A percentile compares a stretch with the other conserved stretches of the same genome.
Evolutionary conservation across 2,329 filamentous ascomycete genomes (phyloP).

Genomic region (Botrytis squamosa): DNA sequence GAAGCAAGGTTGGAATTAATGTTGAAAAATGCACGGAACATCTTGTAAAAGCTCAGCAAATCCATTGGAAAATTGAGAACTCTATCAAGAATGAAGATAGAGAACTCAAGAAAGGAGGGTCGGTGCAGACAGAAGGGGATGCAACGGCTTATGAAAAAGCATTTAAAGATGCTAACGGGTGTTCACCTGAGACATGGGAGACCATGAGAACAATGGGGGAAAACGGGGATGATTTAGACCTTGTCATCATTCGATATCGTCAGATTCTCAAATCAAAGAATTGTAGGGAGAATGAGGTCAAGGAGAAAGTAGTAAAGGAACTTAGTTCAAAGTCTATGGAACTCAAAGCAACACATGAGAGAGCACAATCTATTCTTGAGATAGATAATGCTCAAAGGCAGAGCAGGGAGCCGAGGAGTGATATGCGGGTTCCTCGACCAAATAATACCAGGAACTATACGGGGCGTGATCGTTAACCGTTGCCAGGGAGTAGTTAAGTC

Average conservation of each 20-base stretch:
- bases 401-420: neutral
- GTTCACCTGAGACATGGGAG: neutral
- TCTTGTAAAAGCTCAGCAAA: neutral
- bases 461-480: neutral
- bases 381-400: fast-evolving
- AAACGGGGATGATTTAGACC: neutral
- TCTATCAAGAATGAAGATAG: neutral
- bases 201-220: fast-evolving
- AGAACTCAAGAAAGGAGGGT: neutral
- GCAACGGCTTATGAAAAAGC: neutral
- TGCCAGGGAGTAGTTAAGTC: neutral
- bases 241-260: neutral
- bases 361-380: neutral
- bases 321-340: neutral
- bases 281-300: neutral
- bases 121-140: fast-evolving
- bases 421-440: neutral
- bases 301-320: no score
- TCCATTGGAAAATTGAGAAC: neutral
- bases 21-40: neutral
- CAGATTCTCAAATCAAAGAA: neutral
- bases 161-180: fast-evolving
- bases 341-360: neutral
- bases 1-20: neutral
- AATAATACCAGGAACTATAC: neutral